These are phyloP conservation scores for Juglanconis juglandina DNA, from an alignment of 2,329 filamentous ascomycete genomes.

Conservation along the genomic window DNA sequence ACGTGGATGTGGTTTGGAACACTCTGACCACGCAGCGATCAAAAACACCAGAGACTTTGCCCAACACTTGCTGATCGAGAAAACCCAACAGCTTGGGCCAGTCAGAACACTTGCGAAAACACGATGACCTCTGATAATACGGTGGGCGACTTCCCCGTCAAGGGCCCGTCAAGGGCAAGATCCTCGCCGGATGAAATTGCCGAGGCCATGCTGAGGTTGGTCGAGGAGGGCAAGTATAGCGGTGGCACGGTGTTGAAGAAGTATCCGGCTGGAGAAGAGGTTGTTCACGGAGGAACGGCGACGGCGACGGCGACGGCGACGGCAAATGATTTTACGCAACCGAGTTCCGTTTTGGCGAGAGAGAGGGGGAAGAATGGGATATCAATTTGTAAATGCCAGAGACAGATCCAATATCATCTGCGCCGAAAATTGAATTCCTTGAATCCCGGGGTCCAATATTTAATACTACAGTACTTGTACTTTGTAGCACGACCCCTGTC, in stretches of 20 bases:
- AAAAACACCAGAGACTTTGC: neutral
- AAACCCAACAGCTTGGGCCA: neutral
- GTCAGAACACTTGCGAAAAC: neutral
- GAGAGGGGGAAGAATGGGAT: conserved; percentile 3
- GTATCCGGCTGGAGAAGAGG: neutral
- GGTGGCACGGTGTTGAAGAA: neutral
- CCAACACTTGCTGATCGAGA: neutral
- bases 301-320: neutral
- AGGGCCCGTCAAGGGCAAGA: conserved; percentile 5
- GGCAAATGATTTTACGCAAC: neutral
- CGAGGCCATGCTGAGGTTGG: neutral
- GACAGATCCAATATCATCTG: neutral
- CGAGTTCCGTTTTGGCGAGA: neutral
- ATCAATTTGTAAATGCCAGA: neutral
- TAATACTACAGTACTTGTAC: neutral
- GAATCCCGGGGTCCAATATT: too few relatives aligned
- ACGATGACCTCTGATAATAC: neutral
- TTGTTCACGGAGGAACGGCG: neutral
- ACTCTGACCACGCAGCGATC: neutral
- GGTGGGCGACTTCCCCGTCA: neutral
- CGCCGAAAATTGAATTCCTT: too few relatives aligned
- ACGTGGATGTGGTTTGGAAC: neutral
- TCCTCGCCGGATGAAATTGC: conserved; percentile 4
- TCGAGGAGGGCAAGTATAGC: neutral
- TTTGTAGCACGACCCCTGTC: neutral